These are phyloP conservation scores for Wickerhamomyces chaumierensis DNA, from an alignment of 805 yeast genomes.

Conservation along the genomic window DNA sequence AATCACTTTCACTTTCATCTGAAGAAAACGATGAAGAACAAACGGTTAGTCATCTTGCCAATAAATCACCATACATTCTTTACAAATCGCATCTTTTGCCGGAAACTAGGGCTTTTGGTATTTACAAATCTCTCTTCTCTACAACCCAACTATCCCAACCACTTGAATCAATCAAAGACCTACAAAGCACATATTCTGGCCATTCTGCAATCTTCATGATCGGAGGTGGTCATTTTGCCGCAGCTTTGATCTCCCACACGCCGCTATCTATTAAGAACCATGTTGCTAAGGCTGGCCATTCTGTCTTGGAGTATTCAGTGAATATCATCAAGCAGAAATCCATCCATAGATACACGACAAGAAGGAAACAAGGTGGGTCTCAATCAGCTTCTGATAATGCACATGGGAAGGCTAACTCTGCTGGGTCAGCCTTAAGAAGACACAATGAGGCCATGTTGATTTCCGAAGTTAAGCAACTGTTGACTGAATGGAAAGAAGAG, in stretches of 20 bases:
- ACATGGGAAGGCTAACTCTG: conserved; percentile 91
- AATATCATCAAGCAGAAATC: conserved; percentile 67
- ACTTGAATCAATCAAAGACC: conserved; percentile 26
- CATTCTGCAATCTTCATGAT: conserved; percentile 81
- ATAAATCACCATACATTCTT: conserved; percentile 59
- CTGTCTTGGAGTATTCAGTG: conserved; percentile 51
- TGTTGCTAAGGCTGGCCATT: too few species aligned
- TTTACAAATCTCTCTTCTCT: conserved; percentile 54
- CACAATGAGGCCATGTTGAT: conserved; percentile 79
- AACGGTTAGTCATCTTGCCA: conserved; percentile 41
- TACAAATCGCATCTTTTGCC: conserved; percentile 43
- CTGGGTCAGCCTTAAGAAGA: conserved; percentile 84
- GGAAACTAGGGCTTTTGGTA: conserved; percentile 45
- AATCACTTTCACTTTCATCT: too few species aligned
- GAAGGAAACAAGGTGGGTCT: conserved; percentile 96
- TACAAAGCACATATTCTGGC: conserved; percentile 14
- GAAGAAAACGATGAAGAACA: conserved; percentile 18
- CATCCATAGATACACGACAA: conserved; percentile 88
- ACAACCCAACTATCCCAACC: conserved; percentile 36
- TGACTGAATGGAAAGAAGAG: conserved; percentile 52
- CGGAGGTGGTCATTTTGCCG: conserved; percentile 98
- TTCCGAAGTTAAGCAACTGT: conserved; percentile 62
- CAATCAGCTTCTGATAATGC: conserved; percentile 89
- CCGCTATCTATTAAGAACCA: conserved; percentile 40
- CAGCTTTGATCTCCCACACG: conserved; percentile 75